phyloP scores from a whole-genome alignment of 345 rosid species.

The Eutrema yunnanense region DNA sequence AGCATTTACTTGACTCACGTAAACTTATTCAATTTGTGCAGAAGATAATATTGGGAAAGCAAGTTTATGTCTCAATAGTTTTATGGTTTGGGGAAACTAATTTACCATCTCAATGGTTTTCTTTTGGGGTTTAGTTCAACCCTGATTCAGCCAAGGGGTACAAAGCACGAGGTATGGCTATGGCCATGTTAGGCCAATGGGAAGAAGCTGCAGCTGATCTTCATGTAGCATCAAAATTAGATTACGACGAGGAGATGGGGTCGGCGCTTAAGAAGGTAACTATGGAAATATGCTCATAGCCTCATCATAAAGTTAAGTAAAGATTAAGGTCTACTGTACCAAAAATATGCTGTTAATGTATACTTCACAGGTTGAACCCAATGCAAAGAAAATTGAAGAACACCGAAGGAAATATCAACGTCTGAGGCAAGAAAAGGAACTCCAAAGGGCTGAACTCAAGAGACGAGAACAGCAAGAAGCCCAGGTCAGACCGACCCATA shows the following conservation, averaged over 20 bases:
- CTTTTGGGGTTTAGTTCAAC: slow-evolving; percentile 48
- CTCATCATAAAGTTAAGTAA: background rate
- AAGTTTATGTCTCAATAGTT: background rate
- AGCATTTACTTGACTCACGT: slow-evolving; percentile 3
- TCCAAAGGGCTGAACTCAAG: slow-evolving; percentile 43
- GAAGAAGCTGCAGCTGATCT: slow-evolving; percentile 76
- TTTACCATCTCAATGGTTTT: background rate
- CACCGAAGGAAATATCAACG: slow-evolving; percentile 71
- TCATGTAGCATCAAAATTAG: slow-evolving; percentile 73
- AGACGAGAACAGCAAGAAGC: slow-evolving; percentile 43
- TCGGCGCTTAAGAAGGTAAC: slow-evolving; percentile 62
- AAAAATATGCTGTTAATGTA: background rate
- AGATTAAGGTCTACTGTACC: background rate
- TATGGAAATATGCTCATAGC: background rate
- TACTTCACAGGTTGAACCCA: slow-evolving; percentile 69
- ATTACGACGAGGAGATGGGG: slow-evolving; percentile 77
- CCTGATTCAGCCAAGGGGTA: slow-evolving; percentile 87
- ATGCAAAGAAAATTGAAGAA: slow-evolving; percentile 63
- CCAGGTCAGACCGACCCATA: slow-evolving; percentile 31
- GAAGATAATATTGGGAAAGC: background rate
- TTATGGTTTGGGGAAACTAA: background rate
- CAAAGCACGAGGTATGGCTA: slow-evolving; percentile 80
- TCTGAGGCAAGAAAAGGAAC: slow-evolving; percentile 56
- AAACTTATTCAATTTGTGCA: background rate
- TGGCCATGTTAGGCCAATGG: slow-evolving; percentile 71